Evolutionary conservation across 164 flowering plant species (phyloP), one percentile per base, ranked within the genome.

Genomic region (Aristolochia californica): DNA sequence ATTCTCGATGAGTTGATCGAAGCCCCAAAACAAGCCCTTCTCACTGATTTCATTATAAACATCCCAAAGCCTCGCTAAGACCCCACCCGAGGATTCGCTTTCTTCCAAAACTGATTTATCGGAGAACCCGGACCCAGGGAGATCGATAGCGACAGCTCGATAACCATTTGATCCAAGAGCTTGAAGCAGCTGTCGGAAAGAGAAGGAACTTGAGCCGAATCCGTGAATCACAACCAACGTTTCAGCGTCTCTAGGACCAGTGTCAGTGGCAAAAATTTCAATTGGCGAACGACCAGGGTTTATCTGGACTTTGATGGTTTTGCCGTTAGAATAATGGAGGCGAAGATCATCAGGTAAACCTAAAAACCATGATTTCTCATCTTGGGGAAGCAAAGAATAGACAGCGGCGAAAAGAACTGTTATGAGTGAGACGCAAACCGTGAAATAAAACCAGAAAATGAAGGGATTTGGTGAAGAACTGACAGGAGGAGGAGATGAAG

Each of bases 11-110:
- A 88, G 77, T 65, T 77, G 77, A 83, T 91, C 98, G 70, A 91
- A 88, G 0, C 91, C 96, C 91, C 88, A 91, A 71, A 91, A 91
- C 24, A 91, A 15, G 30, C 98, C 98, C 72, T 91, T 88, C 56
- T 84, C 93, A 48, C 70, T 72, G 57, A 91, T 86, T 40, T 79
- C 80, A 63, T 66, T 50, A 55, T 78, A 86, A 43, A 82, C 72
- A 27, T 78, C 85, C 72, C 55, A 62, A 67, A 87, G 5, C 80
- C 76, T 66, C 62, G 69, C 81, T 8, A 83, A 70, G 58, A 68
- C 70, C 57, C 95, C 87, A 23, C 28, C 27, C 3, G 54, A 17
- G 59, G 57, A 45, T 61, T 55, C 50, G 50, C 68, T 56, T 48
- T 60, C 73, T 13, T 68, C 81, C 11, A 70, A 83, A 38, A 59